These are phyloP conservation scores for Haematococcus lacustris DNA, from an alignment of 139 green algal species.

Conservation along the genomic window DNA sequence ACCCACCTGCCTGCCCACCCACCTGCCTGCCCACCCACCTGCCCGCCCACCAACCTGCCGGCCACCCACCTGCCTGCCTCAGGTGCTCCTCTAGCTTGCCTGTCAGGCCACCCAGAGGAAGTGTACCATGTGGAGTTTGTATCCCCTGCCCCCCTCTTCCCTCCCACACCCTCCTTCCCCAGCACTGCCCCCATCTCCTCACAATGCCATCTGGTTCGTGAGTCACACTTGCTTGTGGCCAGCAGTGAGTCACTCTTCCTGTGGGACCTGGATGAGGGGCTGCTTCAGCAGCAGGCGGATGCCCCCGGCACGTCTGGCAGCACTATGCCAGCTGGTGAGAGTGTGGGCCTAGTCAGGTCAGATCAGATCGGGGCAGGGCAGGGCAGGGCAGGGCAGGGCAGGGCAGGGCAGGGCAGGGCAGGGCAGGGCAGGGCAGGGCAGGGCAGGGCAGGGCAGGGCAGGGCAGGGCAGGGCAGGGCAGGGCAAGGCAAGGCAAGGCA, in stretches of 20 bases:
- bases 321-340: constrained; percentile 12
- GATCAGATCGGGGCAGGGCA: neutral
- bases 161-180: constrained; percentile 1
- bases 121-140: constrained; percentile 41
- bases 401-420: too few species aligned
- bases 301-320: constrained; percentile 21
- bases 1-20: too few species aligned
- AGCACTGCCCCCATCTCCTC: too few species aligned
- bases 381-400: neutral
- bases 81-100: constrained; percentile 26
- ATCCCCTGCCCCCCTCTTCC: too few species aligned
- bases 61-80: too few species aligned
- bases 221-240: constrained; percentile 27
- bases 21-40: too few species aligned
- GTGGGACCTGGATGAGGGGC: constrained; percentile 29
- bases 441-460: too few species aligned
- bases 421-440: too few species aligned
- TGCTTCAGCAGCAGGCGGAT: constrained; percentile 25
- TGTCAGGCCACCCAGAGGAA: constrained; percentile 45
- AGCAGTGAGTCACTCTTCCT: constrained; percentile 38
- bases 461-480: neutral
- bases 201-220: neutral
- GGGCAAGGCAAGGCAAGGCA: neutral
- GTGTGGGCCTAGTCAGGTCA: neutral
- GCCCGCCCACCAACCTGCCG: too few species aligned